Conservation (phyloP, 495 filamentous ascomycete species). For the Acidomyces sp. region DNA sequence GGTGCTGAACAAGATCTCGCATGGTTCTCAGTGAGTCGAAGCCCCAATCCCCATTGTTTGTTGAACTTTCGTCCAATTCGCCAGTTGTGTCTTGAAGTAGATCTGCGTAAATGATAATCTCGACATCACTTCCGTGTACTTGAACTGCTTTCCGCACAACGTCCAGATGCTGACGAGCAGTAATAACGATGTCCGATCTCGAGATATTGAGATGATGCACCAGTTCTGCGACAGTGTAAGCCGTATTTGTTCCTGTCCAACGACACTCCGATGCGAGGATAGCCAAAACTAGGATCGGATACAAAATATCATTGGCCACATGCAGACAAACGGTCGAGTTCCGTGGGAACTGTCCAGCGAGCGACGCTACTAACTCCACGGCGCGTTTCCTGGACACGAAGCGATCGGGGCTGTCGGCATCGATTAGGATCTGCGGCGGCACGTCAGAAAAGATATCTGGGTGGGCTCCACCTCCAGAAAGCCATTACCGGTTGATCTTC, state of each 20-base stretch:
- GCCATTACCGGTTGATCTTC: neutral
- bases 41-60: neutral
- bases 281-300: slow-evolving; percentile 21
- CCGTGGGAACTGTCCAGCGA: slow-evolving; percentile 6
- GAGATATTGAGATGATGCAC: slow-evolving; percentile 19
- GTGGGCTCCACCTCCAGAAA: too few relatives aligned
- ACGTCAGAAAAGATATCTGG: too few relatives aligned
- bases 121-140: neutral
- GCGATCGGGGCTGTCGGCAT: slow-evolving; percentile 12
- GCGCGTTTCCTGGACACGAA: slow-evolving; percentile 4
- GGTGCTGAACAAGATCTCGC: slow-evolving; percentile 1
- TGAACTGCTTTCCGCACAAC: slow-evolving; percentile 5
- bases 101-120: slow-evolving; percentile 15
- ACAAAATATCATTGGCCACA: slow-evolving; percentile 19
- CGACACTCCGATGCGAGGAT: slow-evolving; percentile 14
- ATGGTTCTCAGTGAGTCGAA: neutral
- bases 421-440: slow-evolving; percentile 15
- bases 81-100: slow-evolving; percentile 3
- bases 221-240: slow-evolving; percentile 21
- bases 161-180: slow-evolving; percentile 6
- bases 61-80: neutral
- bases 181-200: slow-evolving; percentile 14
- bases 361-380: slow-evolving; percentile 4
- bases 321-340: slow-evolving; percentile 21
- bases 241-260: slow-evolving; percentile 22